These are phyloP conservation scores for Colletotrichum tofieldiae DNA, from an alignment of 2,329 filamentous ascomycete species.

Conservation along the genomic window DNA sequence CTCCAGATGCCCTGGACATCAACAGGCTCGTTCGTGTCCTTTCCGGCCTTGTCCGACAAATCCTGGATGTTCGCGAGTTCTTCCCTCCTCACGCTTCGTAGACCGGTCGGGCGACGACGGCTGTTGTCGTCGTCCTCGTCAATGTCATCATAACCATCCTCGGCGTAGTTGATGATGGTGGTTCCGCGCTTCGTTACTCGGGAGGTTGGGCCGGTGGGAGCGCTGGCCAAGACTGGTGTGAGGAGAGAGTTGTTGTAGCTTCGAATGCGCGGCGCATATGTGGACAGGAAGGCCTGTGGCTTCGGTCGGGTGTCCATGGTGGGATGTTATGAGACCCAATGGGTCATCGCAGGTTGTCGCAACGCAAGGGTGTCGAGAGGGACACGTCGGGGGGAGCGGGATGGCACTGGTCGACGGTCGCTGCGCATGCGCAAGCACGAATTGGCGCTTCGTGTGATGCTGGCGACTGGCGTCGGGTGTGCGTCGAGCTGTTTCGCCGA, in stretches of 20 bases:
- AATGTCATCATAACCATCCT: constrained; percentile 91
- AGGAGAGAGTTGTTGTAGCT: constrained; percentile 93
- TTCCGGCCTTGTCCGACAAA: constrained; percentile 83
- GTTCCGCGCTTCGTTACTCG: constrained; percentile 98
- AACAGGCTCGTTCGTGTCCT: constrained; percentile 84
- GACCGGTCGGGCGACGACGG: constrained; percentile 84
- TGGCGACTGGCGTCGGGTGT: background rate
- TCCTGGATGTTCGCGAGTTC: constrained; percentile 73
- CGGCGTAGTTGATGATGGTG: constrained; percentile 96
- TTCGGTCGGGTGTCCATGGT: constrained; percentile 65
- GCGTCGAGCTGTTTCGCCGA: background rate
- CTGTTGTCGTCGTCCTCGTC: constrained; percentile 82
- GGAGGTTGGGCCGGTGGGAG: constrained; percentile 75
- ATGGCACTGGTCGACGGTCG: background rate
- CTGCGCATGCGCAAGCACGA: constrained; percentile 18
- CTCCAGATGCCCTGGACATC: constrained; percentile 92
- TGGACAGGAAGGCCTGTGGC: constrained; percentile 91
- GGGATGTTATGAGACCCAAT: constrained; percentile 38
- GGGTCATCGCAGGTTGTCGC: constrained; percentile 41
- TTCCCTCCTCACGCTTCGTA: constrained; percentile 87
- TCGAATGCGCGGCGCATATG: constrained; percentile 91
- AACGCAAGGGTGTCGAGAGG: constrained; percentile 21
- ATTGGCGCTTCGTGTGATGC: background rate
- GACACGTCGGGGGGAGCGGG: constrained; percentile 23
- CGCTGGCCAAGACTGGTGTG: constrained; percentile 83